Evolutionary conservation across 306 rosid genomes (phyloP).

Genomic region (Styphnolobium japonicum): DNA sequence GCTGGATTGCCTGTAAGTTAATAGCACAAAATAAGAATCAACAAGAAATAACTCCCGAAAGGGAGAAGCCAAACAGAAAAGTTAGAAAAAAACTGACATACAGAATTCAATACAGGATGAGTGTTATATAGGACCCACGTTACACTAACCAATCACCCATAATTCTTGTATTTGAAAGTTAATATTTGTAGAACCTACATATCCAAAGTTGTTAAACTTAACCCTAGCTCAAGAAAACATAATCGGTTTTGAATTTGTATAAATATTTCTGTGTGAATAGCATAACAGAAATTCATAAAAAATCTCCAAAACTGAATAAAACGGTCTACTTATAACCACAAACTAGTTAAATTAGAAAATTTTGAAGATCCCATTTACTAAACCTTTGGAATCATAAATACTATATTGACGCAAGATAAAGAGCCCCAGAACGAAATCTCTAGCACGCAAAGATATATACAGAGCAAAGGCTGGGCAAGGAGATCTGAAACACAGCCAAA

Average conservation of each 20-base stretch:
- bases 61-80: not conserved
- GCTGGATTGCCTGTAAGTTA: constrained; percentile 82
- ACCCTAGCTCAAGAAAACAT: too few species aligned
- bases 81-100: too few species aligned
- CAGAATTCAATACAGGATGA: too few species aligned
- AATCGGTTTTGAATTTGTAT: too few species aligned
- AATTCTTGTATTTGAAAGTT: too few species aligned
- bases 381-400: not conserved
- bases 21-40: constrained; percentile 13
- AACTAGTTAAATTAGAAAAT: not conserved
- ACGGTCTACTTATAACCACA: not conserved
- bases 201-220: too few species aligned
- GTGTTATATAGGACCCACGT: too few species aligned
- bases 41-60: not conserved
- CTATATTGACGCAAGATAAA: not conserved
- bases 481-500: too few species aligned
- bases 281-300: not conserved
- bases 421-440: not conserved
- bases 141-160: too few species aligned
- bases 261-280: too few species aligned
- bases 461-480: too few species aligned
- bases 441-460: not conserved
- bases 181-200: too few species aligned
- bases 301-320: not conserved
- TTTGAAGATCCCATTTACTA: not conserved